These are phyloP conservation scores for Coniochaeta sp. DNA, from an alignment of 2,329 filamentous ascomycete genomes.

Conservation along the genomic window DNA sequence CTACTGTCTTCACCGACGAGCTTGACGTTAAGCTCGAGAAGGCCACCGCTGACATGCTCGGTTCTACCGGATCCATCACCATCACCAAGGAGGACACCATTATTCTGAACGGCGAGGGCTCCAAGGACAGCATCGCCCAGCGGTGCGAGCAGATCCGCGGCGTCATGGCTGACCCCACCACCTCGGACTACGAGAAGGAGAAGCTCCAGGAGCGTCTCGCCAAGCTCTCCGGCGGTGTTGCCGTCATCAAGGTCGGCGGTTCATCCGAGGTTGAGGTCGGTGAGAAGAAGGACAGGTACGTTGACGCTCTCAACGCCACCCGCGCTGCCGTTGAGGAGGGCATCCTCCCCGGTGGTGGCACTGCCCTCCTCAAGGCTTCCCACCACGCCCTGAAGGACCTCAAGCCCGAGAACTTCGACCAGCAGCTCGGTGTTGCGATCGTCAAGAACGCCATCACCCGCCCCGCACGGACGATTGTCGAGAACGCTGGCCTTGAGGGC, in stretches of 20 bases:
- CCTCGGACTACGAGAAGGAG: conserved; percentile 99
- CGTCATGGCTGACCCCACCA: conserved; percentile 87
- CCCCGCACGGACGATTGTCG: conserved; percentile 89
- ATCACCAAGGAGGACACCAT: conserved; percentile 99
- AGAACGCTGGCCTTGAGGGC: conserved; percentile 95
- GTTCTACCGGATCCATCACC: conserved; percentile 94
- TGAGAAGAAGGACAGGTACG: conserved; percentile 99
- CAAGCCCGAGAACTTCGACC: conserved; percentile 94
- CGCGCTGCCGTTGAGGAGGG: conserved; percentile 98
- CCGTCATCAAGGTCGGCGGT: conserved; percentile 98
- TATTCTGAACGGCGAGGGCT: conserved; percentile 92
- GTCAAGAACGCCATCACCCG: conserved; percentile 97
- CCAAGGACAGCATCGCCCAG: conserved; percentile 88
- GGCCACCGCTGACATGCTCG: conserved; percentile 90
- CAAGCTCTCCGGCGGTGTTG: conserved; percentile 97
- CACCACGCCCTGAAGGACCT: conserved; percentile 76
- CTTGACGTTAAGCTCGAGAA: conserved; percentile 99
- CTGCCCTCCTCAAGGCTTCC: conserved; percentile 93
- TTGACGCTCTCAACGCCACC: conserved; percentile 96
- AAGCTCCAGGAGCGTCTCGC: conserved; percentile 99
- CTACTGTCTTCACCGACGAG: conserved; percentile 96
- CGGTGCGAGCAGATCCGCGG: conserved; percentile 99
- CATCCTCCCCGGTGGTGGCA: conserved; percentile 97
- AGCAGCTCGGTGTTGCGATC: conserved; percentile 96
- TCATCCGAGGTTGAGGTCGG: conserved; percentile 97